phyloP scores from a whole-genome alignment of 2,329 filamentous ascomycete species.

The Verticillium tricorpus region DNA sequence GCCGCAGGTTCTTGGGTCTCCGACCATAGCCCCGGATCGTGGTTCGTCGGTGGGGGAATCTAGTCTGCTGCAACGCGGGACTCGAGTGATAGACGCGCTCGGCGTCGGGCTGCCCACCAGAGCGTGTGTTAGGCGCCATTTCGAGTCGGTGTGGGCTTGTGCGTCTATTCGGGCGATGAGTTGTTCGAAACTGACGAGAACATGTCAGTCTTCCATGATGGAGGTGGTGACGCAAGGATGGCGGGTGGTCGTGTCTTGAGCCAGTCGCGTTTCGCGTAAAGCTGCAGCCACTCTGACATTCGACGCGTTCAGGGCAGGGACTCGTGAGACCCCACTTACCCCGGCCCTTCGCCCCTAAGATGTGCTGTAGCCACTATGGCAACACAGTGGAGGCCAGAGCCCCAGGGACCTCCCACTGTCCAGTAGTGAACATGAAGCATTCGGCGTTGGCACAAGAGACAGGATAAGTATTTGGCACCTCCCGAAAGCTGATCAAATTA shows the following conservation, averaged over 20 bases:
- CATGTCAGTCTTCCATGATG: not conserved
- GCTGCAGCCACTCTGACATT: not conserved
- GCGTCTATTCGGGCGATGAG: not conserved
- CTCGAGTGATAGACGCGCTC: constrained; percentile 33
- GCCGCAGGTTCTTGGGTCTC: constrained; percentile 7
- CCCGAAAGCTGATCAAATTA: too few relatives aligned
- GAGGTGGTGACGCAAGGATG: not conserved
- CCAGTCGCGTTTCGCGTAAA: not conserved
- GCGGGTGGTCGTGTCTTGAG: not conserved
- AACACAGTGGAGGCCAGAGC: too few relatives aligned
- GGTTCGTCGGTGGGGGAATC: constrained; percentile 30
- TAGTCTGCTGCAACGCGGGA: constrained; percentile 30
- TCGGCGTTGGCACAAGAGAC: too few relatives aligned
- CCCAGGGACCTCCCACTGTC: too few relatives aligned
- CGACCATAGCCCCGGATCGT: constrained; percentile 28
- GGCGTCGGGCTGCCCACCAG: constrained; percentile 29
- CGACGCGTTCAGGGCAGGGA: not conserved
- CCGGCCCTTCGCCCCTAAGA: not conserved
- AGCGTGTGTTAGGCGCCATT: constrained; percentile 34
- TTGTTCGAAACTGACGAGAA: not conserved
- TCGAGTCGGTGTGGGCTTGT: not conserved
- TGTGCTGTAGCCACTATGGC: not conserved
- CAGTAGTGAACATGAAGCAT: too few relatives aligned
- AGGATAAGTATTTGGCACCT: too few relatives aligned
- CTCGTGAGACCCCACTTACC: not conserved